Evolutionary conservation across 768 basidiomycete species (phyloP).

Genomic region (Psilocybe subaeruginosa): DNA sequence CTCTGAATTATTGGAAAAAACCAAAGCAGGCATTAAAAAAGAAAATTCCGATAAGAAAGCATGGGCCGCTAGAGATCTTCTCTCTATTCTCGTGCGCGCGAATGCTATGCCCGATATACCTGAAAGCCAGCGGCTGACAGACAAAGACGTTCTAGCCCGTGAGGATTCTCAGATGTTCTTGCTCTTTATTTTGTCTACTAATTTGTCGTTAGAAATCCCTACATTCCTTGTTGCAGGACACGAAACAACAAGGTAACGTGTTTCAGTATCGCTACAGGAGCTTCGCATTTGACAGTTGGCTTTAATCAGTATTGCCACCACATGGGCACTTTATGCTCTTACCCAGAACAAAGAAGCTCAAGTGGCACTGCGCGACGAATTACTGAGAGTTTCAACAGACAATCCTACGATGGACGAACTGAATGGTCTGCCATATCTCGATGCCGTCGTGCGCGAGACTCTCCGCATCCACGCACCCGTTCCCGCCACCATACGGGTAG

Average conservation of each 20-base stretch:
- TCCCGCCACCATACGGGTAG: conserved; percentile 41
- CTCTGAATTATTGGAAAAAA: conserved; percentile 44
- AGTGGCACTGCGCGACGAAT: conserved; percentile 58
- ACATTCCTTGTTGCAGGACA: conserved; percentile 59
- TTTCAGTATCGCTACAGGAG: conserved; percentile 25
- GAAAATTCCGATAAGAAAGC: conserved; percentile 24
- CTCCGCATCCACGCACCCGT: conserved; percentile 60
- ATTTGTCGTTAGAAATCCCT: conserved; percentile 44
- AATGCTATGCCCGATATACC: conserved; percentile 60
- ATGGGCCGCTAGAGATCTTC: conserved; percentile 46
- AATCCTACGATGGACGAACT: conserved; percentile 72
- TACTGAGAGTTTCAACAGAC: conserved; percentile 50
- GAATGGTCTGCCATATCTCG: conserved; percentile 66
- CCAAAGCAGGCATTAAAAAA: conserved; percentile 38
- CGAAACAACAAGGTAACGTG: conserved; percentile 48
- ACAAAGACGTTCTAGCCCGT: conserved; percentile 60
- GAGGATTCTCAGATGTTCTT: conserved; percentile 16
- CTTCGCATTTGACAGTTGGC: too few species aligned
- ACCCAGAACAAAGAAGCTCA: conserved; percentile 51
- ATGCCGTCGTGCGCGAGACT: conserved; percentile 61
- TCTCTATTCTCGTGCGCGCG: conserved; percentile 59
- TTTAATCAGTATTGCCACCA: conserved; percentile 33
- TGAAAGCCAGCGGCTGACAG: conserved; percentile 53
- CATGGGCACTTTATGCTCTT: conserved; percentile 65
- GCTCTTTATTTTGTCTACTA: background rate